phyloP scores from a whole-genome alignment of 2,329 filamentous ascomycete genomes.

The Colletotrichum agaves region DNA sequence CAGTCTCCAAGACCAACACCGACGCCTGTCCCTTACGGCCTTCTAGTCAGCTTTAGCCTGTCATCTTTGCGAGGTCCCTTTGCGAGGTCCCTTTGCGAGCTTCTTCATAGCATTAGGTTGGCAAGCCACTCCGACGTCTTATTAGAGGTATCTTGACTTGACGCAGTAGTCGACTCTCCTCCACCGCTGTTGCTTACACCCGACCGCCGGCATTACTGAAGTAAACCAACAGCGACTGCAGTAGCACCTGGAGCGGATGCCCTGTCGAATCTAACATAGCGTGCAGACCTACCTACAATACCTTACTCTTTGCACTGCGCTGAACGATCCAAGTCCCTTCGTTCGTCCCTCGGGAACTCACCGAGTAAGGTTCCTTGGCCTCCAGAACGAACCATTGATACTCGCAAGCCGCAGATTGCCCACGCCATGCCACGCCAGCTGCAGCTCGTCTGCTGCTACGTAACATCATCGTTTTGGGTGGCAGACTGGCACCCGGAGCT shows the following conservation, averaged over 20 bases:
- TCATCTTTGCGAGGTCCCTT: slow-evolving; percentile 30
- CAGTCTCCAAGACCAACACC: slow-evolving; percentile 1
- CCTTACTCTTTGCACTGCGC: not conserved
- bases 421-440: slow-evolving; percentile 16
- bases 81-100: slow-evolving; percentile 10
- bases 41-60: slow-evolving; percentile 17
- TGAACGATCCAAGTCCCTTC: not conserved
- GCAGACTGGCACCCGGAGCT: slow-evolving; percentile 15
- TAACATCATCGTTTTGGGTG: not conserved
- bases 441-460: slow-evolving; percentile 8
- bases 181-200: slow-evolving; percentile 11
- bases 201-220: slow-evolving; percentile 26
- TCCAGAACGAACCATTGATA: slow-evolving; percentile 3
- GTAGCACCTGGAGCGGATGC: not conserved
- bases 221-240: not conserved
- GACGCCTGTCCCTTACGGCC: slow-evolving; percentile 14
- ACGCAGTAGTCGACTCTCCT: not conserved
- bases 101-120: slow-evolving; percentile 13
- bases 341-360: slow-evolving; percentile 8
- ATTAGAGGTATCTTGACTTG: not conserved
- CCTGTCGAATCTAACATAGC: not conserved
- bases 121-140: slow-evolving; percentile 4
- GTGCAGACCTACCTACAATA: not conserved
- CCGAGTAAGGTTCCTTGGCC: slow-evolving; percentile 13
- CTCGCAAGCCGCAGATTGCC: slow-evolving; percentile 20